Evolutionary conservation across 768 basidiomycete genomes (phyloP), one percentile per base, ranked within the genome.

Genomic region (Scleroderma bovista): DNA sequence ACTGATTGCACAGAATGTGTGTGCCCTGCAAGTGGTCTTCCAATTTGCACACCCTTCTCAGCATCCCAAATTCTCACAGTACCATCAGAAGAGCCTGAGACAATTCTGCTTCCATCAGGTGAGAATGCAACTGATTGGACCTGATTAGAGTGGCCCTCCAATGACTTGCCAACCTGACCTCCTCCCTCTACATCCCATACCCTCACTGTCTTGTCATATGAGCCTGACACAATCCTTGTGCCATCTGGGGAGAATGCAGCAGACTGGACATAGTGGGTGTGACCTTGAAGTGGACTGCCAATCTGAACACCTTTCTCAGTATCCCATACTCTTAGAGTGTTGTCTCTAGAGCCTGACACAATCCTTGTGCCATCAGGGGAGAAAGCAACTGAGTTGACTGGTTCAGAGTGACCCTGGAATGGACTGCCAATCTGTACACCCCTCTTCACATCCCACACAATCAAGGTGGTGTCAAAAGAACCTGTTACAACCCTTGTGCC

Each of bases 381-480:
- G 37, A 53, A 51, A 7, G 52, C 50, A 38, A 51, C 52, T 34
- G 49, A 51, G n/a, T 23, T 44, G n/a, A 53, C 43, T 16, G 16
- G 12, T n/a, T 3, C 23, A 32, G 20, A n/a, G 19, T 52, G 43
- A 6, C 42, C 42, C 1, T 49, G n/a, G 17, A 29, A 15, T 13
- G n/a, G 24, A 13, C 15, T 31, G 10, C 26, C 41, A 43, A 43
- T 43, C 16, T 43, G 41, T 10, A 43, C 15, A 16, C 41, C 41
- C 24, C 17, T 43, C 23, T 16, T 43, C 9, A 22, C 15, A 26
- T 43, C 41, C 46, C 46, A 46, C 12, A 37, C 20, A 6, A 13
- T 22, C 13, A 37, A 1, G 24, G 33, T 37, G 4, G 13, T 37
- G 34, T 46, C 46, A 20, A 11, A 19, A 11, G 46, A 46, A 13